Conservation (phyloP, 805 yeast genomes). For the Candida sakaeoensis region DNA sequence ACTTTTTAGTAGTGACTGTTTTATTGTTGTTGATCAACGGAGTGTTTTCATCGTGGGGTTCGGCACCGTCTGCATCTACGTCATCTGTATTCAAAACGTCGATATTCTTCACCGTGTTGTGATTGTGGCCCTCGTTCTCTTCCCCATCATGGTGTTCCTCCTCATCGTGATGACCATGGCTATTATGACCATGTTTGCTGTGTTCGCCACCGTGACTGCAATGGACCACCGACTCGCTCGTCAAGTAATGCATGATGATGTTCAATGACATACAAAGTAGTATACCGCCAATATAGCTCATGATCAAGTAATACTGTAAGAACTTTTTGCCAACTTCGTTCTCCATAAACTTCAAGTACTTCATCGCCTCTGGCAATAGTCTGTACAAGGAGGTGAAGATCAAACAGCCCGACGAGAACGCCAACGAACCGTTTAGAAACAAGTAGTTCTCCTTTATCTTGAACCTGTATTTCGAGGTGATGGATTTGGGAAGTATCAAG, state of each 20-base stretch:
- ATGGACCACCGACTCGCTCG: conserved; percentile 81
- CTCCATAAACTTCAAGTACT: conserved; percentile 32
- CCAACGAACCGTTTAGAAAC: conserved; percentile 70
- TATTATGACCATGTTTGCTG: conserved; percentile 13
- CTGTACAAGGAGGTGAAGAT: conserved; percentile 73
- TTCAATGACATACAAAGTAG: conserved; percentile 58
- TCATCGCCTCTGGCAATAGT: conserved; percentile 65
- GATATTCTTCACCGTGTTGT: not conserved
- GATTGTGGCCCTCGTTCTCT: not conserved
- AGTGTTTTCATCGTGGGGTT: conserved; percentile 16
- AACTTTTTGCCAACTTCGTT: conserved; percentile 9
- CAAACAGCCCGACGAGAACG: conserved; percentile 80
- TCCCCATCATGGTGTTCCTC: conserved; percentile 16
- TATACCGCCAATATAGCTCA: conserved; percentile 57
- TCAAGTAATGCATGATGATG: conserved; percentile 61
- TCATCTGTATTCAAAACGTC: not conserved
- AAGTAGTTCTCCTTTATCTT: conserved; percentile 54
- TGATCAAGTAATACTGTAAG: conserved; percentile 37
- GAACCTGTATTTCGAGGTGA: conserved; percentile 43
- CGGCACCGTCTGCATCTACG: not conserved
- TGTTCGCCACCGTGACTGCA: conserved; percentile 58
- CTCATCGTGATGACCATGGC: conserved; percentile 5
- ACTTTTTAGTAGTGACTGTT: conserved; percentile 14
- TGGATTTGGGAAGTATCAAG: conserved; percentile 34
- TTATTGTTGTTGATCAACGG: conserved; percentile 14